Evolutionary conservation across 495 filamentous ascomycete species (phyloP), one percentile per base, ranked within the genome.

Genomic region (Acidiella bohemica): DNA sequence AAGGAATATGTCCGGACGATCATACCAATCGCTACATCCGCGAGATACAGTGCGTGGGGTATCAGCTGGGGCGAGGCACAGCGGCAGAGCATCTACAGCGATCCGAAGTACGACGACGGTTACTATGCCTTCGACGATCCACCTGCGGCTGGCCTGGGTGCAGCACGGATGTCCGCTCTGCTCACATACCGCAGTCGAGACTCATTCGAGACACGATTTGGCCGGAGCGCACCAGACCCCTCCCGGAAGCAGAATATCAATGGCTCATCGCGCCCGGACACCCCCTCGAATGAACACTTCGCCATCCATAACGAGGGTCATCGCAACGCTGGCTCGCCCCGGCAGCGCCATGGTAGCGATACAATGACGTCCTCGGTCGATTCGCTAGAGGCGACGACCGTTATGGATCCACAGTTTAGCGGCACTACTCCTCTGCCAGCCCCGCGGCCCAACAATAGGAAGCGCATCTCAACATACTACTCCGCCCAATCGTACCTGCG

Each of bases 41-140:
- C 84, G 36, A 75, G 84, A 9, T 90, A 96, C 55, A 93, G 86
- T 46, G 90, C 90, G n/a, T 97, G 90, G 90, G 84, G 90, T 28
- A 97, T 97, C 51, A 93, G 85, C 60, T 96, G 90, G 90, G 87
- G 90, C 29, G 90, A 97, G 60, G 88, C 90, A 17, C 90, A 97
- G 62, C 67, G 90, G 36, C 90, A 97, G 61, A 92, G 84, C 67
- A 97, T 97, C 56, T 97, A 95, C 61, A 84, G 83, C 45, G 90
- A 97, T 53, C 90, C 90, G 16, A 95, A 94, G 63, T 97, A 97
- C 58, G 84, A 93, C 36, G 84, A 96, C 58, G 90, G 90, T 6
- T 97, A 94, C 60, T 97, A 95, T 56, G 53, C 75, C 3, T 48
- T 49, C 42, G 48, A 37, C 22, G 80, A 93, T 43, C 85, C 88